A percentile compares a stretch with the other conserved stretches of the same genome.
These are phyloP conservation scores for Coemansia sp. DNA, from an alignment of 192 early-diverging fungal species.

Conservation along the genomic window DNA sequence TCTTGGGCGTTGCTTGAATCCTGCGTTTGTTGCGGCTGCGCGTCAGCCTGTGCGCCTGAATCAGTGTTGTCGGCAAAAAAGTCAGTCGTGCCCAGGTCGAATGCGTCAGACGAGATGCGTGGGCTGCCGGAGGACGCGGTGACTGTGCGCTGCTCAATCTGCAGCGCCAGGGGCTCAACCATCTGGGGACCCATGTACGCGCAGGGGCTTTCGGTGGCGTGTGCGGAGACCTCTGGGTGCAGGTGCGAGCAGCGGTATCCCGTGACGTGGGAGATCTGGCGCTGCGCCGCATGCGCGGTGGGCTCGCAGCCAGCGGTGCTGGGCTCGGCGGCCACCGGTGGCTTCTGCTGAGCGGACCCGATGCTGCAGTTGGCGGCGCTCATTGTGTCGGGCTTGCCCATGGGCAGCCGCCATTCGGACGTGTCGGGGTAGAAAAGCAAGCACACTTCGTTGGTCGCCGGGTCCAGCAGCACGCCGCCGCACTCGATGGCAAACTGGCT, in stretches of 20 bases:
- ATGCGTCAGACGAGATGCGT: not conserved
- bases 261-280: slow-evolving; percentile 37
- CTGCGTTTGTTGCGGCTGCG: not conserved
- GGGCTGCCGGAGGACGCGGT: slow-evolving; percentile 2
- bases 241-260: slow-evolving; percentile 48
- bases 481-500: slow-evolving; percentile 39
- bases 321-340: slow-evolving; percentile 2
- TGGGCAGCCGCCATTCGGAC: slow-evolving; percentile 51
- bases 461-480: slow-evolving; percentile 48
- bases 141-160: slow-evolving; percentile 34
- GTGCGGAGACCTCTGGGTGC: slow-evolving; percentile 21
- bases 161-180: slow-evolving; percentile 48
- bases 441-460: slow-evolving; percentile 45
- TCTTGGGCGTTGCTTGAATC: not conserved
- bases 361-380: not conserved
- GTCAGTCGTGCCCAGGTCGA: not conserved
- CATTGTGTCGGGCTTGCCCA: slow-evolving; percentile 34
- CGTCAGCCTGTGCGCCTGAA: not conserved
- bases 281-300: slow-evolving; percentile 33
- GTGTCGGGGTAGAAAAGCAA: slow-evolving; percentile 49
- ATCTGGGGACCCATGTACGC: slow-evolving; percentile 43
- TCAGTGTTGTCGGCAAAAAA: slow-evolving; percentile 1
- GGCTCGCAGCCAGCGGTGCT: slow-evolving; percentile 45
- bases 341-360: too few species aligned
- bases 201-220: slow-evolving; percentile 14